These are phyloP conservation scores for Globisporangium okanoganense DNA, from an alignment of 352 stramenopile genomes.

Conservation along the genomic window DNA sequence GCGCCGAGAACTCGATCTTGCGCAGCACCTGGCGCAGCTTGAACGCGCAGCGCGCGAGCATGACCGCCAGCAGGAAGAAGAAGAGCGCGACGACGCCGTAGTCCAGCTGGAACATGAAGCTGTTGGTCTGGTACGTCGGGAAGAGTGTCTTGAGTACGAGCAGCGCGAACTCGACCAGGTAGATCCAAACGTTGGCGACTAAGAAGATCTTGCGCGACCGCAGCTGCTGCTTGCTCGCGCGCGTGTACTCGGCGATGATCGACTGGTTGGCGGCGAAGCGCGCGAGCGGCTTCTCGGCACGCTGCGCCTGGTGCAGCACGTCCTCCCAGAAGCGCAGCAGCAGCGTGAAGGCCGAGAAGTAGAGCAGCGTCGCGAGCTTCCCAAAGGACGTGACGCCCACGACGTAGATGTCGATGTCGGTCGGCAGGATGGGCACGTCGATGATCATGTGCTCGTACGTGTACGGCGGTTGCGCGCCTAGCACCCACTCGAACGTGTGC, in stretches of 20 bases:
- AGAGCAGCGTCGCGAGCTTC: constrained; percentile 74
- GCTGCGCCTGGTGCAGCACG: constrained; percentile 48
- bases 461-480: constrained; percentile 38
- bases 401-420: constrained; percentile 81
- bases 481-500: constrained; percentile 78
- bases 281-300: constrained; percentile 53
- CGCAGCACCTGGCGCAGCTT: constrained; percentile 47
- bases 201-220: constrained; percentile 64
- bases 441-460: constrained; percentile 75
- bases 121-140: constrained; percentile 32
- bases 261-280: constrained; percentile 65
- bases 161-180: constrained; percentile 66
- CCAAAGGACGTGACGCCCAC: constrained; percentile 70
- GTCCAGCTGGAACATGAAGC: constrained; percentile 64
- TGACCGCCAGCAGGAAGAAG: constrained; percentile 67
- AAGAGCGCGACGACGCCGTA: constrained; percentile 72
- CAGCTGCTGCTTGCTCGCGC: constrained; percentile 38
- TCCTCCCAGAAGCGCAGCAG: constrained; percentile 81
- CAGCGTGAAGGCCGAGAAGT: constrained; percentile 80
- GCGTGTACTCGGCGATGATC: constrained; percentile 70
- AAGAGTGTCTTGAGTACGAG: constrained; percentile 73
- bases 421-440: constrained; percentile 58
- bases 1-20: constrained; percentile 75
- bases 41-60: constrained; percentile 53
- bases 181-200: constrained; percentile 82